Evolutionary conservation across 2,329 filamentous ascomycete species (phyloP).

Genomic region (Phialemonium atrogriseum): DNA sequence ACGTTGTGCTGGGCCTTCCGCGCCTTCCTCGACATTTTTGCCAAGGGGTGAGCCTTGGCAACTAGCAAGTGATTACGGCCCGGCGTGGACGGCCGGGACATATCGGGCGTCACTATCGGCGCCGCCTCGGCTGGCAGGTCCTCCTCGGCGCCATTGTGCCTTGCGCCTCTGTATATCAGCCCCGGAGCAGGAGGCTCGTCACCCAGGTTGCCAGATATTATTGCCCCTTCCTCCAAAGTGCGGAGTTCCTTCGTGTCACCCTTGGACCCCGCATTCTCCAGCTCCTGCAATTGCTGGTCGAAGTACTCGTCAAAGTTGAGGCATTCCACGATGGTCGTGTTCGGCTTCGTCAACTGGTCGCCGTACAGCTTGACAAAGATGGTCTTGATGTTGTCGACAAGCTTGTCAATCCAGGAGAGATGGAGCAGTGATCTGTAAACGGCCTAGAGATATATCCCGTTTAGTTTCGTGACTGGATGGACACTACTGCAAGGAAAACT

Average conservation of each 20-base stretch:
- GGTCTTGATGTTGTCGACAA: constrained; percentile 88
- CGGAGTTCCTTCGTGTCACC: constrained; percentile 9
- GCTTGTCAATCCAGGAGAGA: constrained; percentile 92
- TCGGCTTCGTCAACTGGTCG: constrained; percentile 73
- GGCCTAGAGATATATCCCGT: constrained; percentile 50
- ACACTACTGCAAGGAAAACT: constrained; percentile 19
- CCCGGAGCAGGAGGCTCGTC: constrained; percentile 32
- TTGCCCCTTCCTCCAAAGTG: constrained; percentile 23
- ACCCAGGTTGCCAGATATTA: constrained; percentile 25
- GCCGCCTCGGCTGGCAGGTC: constrained; percentile 57
- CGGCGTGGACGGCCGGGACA: constrained; percentile 74
- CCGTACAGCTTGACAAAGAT: constrained; percentile 88
- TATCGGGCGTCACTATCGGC: constrained; percentile 62
- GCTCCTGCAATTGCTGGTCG: constrained; percentile 79
- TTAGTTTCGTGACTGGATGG: constrained; percentile 2
- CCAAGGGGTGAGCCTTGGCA: constrained; percentile 65
- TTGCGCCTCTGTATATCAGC: constrained; percentile 25
- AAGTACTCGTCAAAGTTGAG: constrained; percentile 84
- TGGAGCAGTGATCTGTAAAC: constrained; percentile 95
- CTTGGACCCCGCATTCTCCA: constrained; percentile 51
- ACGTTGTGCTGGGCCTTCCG: constrained; percentile 61
- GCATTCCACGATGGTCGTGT: constrained; percentile 73
- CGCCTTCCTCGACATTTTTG: constrained; percentile 72
- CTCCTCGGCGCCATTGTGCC: constrained; percentile 21
- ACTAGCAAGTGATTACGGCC: constrained; percentile 58